Conservation (phyloP, 495 filamentous ascomycete genomes). For the Aspergillus olivimuriae region DNA sequence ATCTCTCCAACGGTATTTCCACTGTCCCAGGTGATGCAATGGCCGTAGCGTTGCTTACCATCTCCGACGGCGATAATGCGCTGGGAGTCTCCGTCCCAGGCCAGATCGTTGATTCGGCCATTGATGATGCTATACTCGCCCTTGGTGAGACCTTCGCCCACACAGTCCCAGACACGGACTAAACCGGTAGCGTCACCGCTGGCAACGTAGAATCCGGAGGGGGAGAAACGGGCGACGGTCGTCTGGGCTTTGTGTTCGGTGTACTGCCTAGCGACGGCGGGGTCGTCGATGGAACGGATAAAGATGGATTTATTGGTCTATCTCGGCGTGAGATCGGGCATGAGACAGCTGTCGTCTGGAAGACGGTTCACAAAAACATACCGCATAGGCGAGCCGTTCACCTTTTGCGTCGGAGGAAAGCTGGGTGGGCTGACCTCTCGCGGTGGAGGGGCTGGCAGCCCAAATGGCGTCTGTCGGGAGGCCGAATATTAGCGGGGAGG, state of each 20-base stretch:
- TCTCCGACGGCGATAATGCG: conserved; percentile 94
- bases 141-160: conserved; percentile 51
- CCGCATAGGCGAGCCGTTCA: conserved; percentile 88
- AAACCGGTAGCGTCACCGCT: conserved; percentile 80
- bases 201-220: conserved; percentile 93
- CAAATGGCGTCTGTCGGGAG: conserved; percentile 54
- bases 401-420: conserved; percentile 87
- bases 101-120: conserved; percentile 89
- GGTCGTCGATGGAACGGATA: conserved; percentile 85
- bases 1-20: conserved; percentile 95
- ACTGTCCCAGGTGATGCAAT: conserved; percentile 91
- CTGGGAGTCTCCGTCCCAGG: conserved; percentile 96
- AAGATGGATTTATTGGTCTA: conserved; percentile 96
- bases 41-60: conserved; percentile 87
- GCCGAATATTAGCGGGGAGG: too few relatives aligned
- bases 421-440: conserved; percentile 81
- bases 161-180: conserved; percentile 82
- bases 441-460: conserved; percentile 74
- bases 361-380: too few relatives aligned
- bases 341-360: too few relatives aligned
- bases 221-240: conserved; percentile 90
- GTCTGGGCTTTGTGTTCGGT: conserved; percentile 80
- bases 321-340: too few relatives aligned
- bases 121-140: conserved; percentile 93
- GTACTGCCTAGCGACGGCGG: conserved; percentile 76